Evolutionary conservation across 805 yeast genomes (phyloP).

Genomic region (Nakazawaea wyomingensis): DNA sequence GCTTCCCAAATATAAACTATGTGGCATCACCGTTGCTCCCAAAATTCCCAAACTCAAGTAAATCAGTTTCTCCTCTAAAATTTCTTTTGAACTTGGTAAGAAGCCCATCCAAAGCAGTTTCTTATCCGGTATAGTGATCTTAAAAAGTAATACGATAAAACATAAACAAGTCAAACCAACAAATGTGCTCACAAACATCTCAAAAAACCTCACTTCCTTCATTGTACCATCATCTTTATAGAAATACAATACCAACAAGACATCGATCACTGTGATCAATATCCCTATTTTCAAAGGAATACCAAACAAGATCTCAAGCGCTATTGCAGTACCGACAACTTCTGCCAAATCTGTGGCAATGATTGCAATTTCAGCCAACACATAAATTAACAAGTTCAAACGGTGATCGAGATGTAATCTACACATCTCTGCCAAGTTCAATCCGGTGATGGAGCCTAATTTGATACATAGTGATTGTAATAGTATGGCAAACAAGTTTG

Average conservation of each 20-base stretch:
- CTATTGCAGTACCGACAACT: slow-evolving; percentile 95
- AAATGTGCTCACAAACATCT: slow-evolving; percentile 69
- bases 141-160: slow-evolving; percentile 71
- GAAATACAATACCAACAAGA: slow-evolving; percentile 77
- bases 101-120: slow-evolving; percentile 66
- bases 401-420: slow-evolving; percentile 63
- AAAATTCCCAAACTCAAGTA: slow-evolving; percentile 78
- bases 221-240: slow-evolving; percentile 83
- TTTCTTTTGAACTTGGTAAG: slow-evolving; percentile 41
- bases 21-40: slow-evolving; percentile 51
- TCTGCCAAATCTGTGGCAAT: slow-evolving; percentile 96
- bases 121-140: slow-evolving; percentile 57
- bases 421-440: slow-evolving; percentile 86
- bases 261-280: slow-evolving; percentile 78
- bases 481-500: slow-evolving; percentile 83
- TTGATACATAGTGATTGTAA: slow-evolving; percentile 82
- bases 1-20: slow-evolving; percentile 42
- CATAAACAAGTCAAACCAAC: slow-evolving; percentile 83
- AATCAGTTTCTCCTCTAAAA: slow-evolving; percentile 59
- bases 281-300: slow-evolving; percentile 84
- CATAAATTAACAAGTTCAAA: slow-evolving; percentile 57
- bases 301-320: slow-evolving; percentile 75
- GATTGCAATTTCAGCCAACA: slow-evolving; percentile 84
- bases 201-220: slow-evolving; percentile 72
- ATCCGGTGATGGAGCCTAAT: slow-evolving; percentile 90